Base-by-base conservation (phyloP, 768 basidiomycete genomes). In the Cubamyces sp. region DNA sequence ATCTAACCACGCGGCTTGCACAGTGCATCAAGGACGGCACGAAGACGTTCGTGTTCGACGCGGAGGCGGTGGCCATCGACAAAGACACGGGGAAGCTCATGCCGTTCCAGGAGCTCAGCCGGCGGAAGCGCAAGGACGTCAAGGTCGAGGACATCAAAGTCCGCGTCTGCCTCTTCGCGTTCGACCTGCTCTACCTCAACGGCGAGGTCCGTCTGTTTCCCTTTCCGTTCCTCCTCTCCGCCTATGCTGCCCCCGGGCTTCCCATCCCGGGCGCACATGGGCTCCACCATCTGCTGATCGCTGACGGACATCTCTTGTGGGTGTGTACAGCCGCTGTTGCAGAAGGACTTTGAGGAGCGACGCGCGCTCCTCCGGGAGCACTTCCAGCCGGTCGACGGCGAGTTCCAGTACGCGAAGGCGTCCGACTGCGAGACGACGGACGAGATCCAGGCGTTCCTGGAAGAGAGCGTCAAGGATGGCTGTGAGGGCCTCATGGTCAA, bases 401-500 rank as follows among this genome's bases (percentile, higher is more conserved):
- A 98, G 74, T 98, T 99, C 64, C 86, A 84, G 45, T 98, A 96
- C 72, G 97, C 97, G 12, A 94, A 89, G 70, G 88, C 91, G 3
- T 92, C 92, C 1, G 96, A 99, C 70, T 82, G 88, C 16, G 88
- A 94, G 61, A 91, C 89, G 8, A 90, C 86, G 5, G 97, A 99
- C 23, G 96, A 97, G 69, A 98, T 99, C 49, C 94, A 97, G 71
- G 73, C 83, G 1, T 98, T 99, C 82, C 78, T 99, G 9, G 96
- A 98, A 72, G 92, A 95, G 66, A 95, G 92, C 74, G 93, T 99
- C 67, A 98, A 95, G 73, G 97, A 98, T 72, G 95, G 96, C 1
- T 98, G 97, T 73, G 97, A 99, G 74, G 97, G 97, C 11, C 83
- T 99, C 48, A 99, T 99, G 97, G 94, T 99, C 61, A 99, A 99